A percentile compares a stretch with the other conserved stretches of the same genome.
Conservation (phyloP, 306 rosid species). For the Inga leiocalycina region DNA sequence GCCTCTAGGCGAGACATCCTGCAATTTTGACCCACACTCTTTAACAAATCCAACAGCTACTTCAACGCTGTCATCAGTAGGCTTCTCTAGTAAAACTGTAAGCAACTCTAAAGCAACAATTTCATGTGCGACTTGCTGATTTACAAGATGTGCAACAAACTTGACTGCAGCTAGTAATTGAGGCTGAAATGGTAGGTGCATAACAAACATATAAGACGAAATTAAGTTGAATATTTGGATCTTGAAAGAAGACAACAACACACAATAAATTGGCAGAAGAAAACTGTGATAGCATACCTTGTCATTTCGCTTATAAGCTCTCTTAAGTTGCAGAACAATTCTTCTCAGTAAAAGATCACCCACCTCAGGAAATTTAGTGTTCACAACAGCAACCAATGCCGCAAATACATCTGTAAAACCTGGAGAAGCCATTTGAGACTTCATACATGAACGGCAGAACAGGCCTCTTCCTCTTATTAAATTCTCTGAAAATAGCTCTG, state of each 20-base stretch:
- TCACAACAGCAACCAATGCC: constrained; percentile 89
- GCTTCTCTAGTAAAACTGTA: constrained; percentile 87
- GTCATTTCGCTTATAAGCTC: constrained; percentile 94
- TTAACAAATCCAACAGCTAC: constrained; percentile 98
- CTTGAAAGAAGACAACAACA: background rate
- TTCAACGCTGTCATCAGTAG: constrained; percentile 94
- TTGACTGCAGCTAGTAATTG: constrained; percentile 96
- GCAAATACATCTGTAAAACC: constrained; percentile 92
- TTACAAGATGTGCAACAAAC: constrained; percentile 89
- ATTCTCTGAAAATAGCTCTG: constrained; percentile 79
- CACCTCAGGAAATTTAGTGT: constrained; percentile 90
- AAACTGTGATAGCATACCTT: constrained; percentile 50
- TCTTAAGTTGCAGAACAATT: constrained; percentile 86
- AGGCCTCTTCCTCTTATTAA: constrained; percentile 92
- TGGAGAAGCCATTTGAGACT: constrained; percentile 95
- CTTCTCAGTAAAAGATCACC: constrained; percentile 89
- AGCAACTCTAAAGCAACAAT: constrained; percentile 88
- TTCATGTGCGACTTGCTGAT: constrained; percentile 94
- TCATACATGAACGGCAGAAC: constrained; percentile 94
- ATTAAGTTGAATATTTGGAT: background rate
- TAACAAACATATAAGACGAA: constrained; percentile 3
- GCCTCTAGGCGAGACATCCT: constrained; percentile 89
- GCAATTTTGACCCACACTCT: constrained; percentile 85
- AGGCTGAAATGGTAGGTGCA: constrained; percentile 53
- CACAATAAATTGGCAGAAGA: background rate